Conservation (phyloP, 75 land plant species). For the Ceratopteris richardii region DNA sequence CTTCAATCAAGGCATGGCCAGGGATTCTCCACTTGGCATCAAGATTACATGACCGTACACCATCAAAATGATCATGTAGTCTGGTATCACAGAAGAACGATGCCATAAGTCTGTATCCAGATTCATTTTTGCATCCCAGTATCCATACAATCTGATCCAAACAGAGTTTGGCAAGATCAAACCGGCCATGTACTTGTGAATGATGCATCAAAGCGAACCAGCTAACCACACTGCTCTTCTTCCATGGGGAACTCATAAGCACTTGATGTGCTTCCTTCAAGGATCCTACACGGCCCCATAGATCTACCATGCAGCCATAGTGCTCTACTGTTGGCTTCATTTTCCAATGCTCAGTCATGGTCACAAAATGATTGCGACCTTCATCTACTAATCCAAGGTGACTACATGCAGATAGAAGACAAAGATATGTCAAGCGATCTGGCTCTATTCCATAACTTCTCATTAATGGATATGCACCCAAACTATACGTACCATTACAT, state of each 20-base stretch:
- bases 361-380: slow-evolving; percentile 35
- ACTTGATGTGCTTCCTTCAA: slow-evolving; percentile 44
- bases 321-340: slow-evolving; percentile 43
- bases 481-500: not conserved
- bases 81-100: slow-evolving; percentile 44
- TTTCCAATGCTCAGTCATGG: slow-evolving; percentile 32
- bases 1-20: slow-evolving; percentile 21
- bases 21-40: slow-evolving; percentile 9
- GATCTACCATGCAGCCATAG: slow-evolving; percentile 57
- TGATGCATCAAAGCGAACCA: slow-evolving; percentile 61
- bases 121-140: slow-evolving; percentile 48
- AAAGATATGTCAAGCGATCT: slow-evolving; percentile 10
- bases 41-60: no score
- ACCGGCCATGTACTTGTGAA: slow-evolving; percentile 30
- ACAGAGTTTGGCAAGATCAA: slow-evolving; percentile 16
- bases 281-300: slow-evolving; percentile 56
- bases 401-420: slow-evolving; percentile 15
- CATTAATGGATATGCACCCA: slow-evolving; percentile 18
- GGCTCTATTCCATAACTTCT: slow-evolving; percentile 9
- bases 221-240: slow-evolving; percentile 27
- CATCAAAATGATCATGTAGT: slow-evolving; percentile 20
- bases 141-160: slow-evolving; percentile 28
- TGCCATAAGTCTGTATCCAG: slow-evolving; percentile 59
- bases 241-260: slow-evolving; percentile 31
- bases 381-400: slow-evolving; percentile 30